Evolutionary conservation across 139 green algal species (phyloP).

Genomic region (Coelastrella sp.): DNA sequence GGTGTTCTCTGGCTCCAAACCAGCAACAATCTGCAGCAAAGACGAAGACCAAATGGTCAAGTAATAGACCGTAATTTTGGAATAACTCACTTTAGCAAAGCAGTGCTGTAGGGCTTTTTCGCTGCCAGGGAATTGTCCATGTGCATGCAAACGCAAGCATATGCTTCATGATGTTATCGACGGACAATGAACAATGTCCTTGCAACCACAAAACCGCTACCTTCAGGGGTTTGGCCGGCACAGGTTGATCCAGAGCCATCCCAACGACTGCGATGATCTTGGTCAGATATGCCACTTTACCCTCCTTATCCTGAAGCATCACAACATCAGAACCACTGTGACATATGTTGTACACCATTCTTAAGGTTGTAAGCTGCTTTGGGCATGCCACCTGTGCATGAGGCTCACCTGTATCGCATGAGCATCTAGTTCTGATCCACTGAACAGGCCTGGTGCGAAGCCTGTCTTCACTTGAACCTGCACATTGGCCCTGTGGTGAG

Average conservation of each 20-base stretch:
- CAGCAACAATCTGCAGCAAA: conserved; percentile 79
- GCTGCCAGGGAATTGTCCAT: neutral
- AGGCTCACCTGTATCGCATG: conserved; percentile 67
- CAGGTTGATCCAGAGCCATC: conserved; percentile 55
- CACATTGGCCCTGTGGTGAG: neutral
- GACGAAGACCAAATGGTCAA: too few relatives aligned
- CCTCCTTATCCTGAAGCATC: conserved; percentile 79
- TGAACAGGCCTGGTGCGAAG: conserved; percentile 80
- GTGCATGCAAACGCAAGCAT: neutral
- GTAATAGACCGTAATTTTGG: too few relatives aligned
- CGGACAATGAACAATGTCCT: neutral
- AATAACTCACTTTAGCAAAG: too few relatives aligned
- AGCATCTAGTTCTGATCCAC: conserved; percentile 71
- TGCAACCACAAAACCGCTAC: conserved; percentile 35
- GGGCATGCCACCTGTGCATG: neutral
- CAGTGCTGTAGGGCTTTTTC: neutral
- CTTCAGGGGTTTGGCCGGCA: conserved; percentile 80
- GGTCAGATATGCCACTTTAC: conserved; percentile 80
- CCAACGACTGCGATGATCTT: conserved; percentile 83
- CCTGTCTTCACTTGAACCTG: conserved; percentile 78
- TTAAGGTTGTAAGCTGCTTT: neutral
- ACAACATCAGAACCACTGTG: neutral
- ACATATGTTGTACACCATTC: too few relatives aligned
- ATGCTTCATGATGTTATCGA: neutral
- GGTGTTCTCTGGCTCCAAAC: conserved; percentile 86